Evolutionary conservation across 257 asterid species (phyloP), one percentile per base, ranked within the genome.

Genomic region (Thymus mandschuricus): DNA sequence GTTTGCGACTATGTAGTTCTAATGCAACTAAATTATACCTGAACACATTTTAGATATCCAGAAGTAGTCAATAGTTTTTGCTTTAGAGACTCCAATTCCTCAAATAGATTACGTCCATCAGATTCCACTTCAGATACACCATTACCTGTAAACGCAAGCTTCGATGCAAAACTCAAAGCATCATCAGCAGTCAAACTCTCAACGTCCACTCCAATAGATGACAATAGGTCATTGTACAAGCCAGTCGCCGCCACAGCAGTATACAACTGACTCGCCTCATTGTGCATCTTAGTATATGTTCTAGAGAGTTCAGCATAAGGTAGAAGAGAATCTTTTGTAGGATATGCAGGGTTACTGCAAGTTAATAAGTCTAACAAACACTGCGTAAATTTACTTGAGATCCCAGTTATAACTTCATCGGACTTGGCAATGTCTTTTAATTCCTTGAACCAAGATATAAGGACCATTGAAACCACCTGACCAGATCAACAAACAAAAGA

Each of bases 271-370:
- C 86, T 80, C 73, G 96, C 96, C 87, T 95, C 99, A 72, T 82
- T 85, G 41, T 87, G 95, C 99, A 95, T 92, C 88, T 95, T 92
- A 78, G 76, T 76, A 77, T 88, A 92, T 13, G 98, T 92, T 86
- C 99, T 88, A 60, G 96, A 81, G 76, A 95, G 96, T 82, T 95
- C 99, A 71, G 90, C 85, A 84, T 95, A 95, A 33, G 98, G 97
- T 80, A 84, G 89, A 79, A 55, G 74, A 52, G 94, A 84, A 81
- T 86, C 95, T 86, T 95, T 95, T 30, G 92, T 86, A 21, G 99
- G 99, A 81, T 86, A 89, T 45, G 98, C 96, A 71, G 97, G 96
- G 79, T 89, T 90, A 69, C 92, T 80, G 87, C 98, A 95, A 76
- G 89, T 82, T 75, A 95, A 77, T 77, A 89, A 84, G 80, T 92